phyloP scores from a whole-genome alignment of 2,329 filamentous ascomycete genomes.

The Tolypocladium album region DNA sequence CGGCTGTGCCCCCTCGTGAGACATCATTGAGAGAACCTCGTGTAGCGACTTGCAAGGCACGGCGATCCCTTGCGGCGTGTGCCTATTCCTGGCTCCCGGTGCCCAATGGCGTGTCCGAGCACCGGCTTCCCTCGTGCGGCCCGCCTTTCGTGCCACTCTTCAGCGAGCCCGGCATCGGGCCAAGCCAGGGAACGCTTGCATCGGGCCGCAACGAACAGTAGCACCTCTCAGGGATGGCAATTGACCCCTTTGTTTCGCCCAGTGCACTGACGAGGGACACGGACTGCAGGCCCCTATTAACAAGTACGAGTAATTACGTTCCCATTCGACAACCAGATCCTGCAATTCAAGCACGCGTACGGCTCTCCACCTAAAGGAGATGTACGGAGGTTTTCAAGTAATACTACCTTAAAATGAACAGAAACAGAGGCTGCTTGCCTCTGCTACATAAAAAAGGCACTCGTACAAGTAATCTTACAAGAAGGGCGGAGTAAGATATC shows the following conservation, averaged over 20 bases:
- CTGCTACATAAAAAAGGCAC: no score
- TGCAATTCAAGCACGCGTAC: not conserved
- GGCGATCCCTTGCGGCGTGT: not conserved
- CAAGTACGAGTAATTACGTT: no score
- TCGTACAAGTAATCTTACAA: not conserved
- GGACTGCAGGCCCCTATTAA: no score
- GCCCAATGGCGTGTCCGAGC: not conserved
- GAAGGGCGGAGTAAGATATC: not conserved
- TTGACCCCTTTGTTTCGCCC: no score
- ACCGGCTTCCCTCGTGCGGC: not conserved
- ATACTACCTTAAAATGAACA: no score
- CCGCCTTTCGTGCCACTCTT: not conserved
- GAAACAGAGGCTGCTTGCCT: no score
- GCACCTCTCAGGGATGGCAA: not conserved
- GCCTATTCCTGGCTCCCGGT: not conserved
- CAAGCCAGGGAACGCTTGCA: not conserved
- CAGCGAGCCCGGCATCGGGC: not conserved
- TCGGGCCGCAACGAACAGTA: not conserved
- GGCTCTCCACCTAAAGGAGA: no score
- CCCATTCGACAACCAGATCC: not conserved
- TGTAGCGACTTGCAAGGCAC: not conserved
- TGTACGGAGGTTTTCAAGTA: no score
- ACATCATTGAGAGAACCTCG: not conserved
- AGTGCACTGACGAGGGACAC: not conserved
- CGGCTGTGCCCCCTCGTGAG: not conserved